phyloP scores from a whole-genome alignment of 352 stramenopile genomes.

The Pythium monospermum region DNA sequence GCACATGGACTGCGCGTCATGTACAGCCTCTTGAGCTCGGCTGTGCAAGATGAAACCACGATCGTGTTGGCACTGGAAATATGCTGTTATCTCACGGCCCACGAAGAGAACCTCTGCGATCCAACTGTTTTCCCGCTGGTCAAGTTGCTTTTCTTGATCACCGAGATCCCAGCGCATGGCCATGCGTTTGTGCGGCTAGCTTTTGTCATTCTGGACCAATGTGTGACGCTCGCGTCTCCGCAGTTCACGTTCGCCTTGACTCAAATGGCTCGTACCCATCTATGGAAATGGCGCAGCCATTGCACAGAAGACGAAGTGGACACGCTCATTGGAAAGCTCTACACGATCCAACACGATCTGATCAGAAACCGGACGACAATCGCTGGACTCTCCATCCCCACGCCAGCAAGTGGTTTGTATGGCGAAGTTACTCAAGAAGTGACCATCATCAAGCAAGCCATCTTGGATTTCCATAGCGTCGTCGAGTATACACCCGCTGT shows the following conservation, averaged over 20 bases:
- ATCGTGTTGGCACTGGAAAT: slow-evolving; percentile 29
- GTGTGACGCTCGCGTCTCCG: slow-evolving; percentile 17
- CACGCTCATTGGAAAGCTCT: slow-evolving; percentile 24
- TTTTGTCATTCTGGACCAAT: slow-evolving; percentile 35
- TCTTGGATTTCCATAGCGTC: not conserved
- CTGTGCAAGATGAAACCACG: slow-evolving; percentile 23
- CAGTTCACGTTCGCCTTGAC: slow-evolving; percentile 24
- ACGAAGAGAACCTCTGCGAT: slow-evolving; percentile 23
- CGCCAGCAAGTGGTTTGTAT: no score
- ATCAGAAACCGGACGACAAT: not conserved
- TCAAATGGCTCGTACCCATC: slow-evolving; percentile 25
- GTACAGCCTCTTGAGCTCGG: slow-evolving; percentile 30
- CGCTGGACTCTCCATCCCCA: no score
- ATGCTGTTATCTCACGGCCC: slow-evolving; percentile 30
- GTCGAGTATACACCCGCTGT: not conserved
- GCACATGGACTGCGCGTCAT: slow-evolving; percentile 23
- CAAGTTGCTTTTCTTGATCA: slow-evolving; percentile 28
- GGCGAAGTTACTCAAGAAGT: no score
- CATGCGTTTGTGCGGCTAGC: slow-evolving; percentile 17
- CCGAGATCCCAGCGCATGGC: slow-evolving; percentile 6
- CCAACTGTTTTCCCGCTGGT: slow-evolving; percentile 17
- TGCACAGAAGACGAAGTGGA: slow-evolving; percentile 21
- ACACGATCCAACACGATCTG: slow-evolving; percentile 7
- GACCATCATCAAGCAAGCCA: not conserved
- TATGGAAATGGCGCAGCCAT: slow-evolving; percentile 20